These are phyloP conservation scores for Cymodocea nodosa DNA, from an alignment of 116 monocot genomes.

Conservation along the genomic window DNA sequence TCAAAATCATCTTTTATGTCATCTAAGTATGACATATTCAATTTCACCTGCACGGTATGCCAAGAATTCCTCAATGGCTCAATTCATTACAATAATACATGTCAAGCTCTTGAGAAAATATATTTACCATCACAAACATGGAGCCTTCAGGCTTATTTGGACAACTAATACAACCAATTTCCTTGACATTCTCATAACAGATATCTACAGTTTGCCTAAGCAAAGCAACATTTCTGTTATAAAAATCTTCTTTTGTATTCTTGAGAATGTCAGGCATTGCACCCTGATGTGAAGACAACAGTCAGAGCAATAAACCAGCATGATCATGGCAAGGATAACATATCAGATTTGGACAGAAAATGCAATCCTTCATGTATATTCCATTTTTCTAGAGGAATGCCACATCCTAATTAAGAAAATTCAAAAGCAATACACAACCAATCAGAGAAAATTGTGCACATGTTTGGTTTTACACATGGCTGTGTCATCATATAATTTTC, in stretches of 20 bases:
- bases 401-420: no score
- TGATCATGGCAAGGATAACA: not conserved
- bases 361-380: not conserved
- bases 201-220: constrained; percentile 36
- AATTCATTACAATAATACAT: not conserved
- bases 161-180: constrained; percentile 53
- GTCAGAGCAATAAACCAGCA: not conserved
- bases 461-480: not conserved
- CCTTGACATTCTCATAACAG: constrained; percentile 41
- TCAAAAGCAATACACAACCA: no score
- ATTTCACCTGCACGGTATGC: constrained; percentile 35
- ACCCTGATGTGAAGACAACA: constrained; percentile 24
- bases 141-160: constrained; percentile 70
- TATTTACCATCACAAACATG: constrained; percentile 81
- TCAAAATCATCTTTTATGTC: constrained; percentile 54
- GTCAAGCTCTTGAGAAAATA: not conserved
- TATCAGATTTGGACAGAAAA: no score
- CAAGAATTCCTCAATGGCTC: not conserved
- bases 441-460: no score
- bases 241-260: constrained; percentile 60
- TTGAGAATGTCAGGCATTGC: constrained; percentile 47
- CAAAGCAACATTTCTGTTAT: constrained; percentile 25
- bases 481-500: not conserved
- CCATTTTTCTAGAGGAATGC: no score
- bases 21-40: constrained; percentile 31